Base-by-base conservation (phyloP, 1,139 yeast species). In the Candida labiduridarum region DNA sequence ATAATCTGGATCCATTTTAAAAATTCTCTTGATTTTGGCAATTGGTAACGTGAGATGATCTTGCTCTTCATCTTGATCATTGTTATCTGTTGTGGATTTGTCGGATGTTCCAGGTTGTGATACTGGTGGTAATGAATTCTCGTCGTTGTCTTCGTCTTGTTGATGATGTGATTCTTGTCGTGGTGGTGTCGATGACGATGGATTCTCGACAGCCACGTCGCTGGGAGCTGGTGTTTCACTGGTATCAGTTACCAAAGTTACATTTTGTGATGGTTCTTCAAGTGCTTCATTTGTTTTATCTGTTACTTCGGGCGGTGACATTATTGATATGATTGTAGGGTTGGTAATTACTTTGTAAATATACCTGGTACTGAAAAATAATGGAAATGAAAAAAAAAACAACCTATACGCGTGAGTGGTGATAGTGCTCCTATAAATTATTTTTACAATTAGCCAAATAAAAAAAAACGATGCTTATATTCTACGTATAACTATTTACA, bases 1-100 rank as follows among this genome's bases (percentile, higher is more conserved):
- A 59, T 88, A 88, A 41, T 89, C 96, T 4, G 92, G 90, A 63
- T 94, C 98, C 66, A 87, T 80, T 61, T 89, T 90, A 63, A 94
- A 84, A 49, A 92, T 87, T 60, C 86, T 80, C 64, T 89, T 91
- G 56, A 92, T 86, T 58, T 92, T 86, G 1, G 96, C 80, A 29
- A 91, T 71, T 6, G 97, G 98, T 36, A 92, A 70, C 2, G 73
- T 52, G 47, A 72, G 59, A 8, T 44, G 14, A 25, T 18, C 36
- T 16, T 44, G 36, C n/a, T 36, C 46, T 15, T 44, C 46, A 9
- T 30, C 14, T 22, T 34, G 16, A 18, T 31, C 33, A 10, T 30
- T 18, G 29, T 22, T 15, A 9, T 60, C 62, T 15, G 60, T 60
- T 27, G 61, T 65, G 30, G 52, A 63, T 19, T 54, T 60, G 8